phyloP scores from a whole-genome alignment of 2,329 filamentous ascomycete genomes.

The Diaporthe humulicola region DNA sequence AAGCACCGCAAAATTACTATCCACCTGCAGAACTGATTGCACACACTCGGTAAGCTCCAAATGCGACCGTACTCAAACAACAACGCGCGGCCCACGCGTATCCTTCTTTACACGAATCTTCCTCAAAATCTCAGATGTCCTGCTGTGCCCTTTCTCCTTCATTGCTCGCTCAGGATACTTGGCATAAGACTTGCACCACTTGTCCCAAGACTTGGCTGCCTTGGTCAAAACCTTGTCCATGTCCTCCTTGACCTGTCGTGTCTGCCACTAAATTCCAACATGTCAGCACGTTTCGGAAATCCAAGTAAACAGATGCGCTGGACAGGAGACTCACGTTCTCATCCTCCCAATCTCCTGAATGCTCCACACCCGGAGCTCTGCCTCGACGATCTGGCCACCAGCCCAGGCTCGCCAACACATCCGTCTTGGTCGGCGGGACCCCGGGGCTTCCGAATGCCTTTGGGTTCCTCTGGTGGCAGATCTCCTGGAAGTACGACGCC shows the following conservation, averaged over 20 bases:
- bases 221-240: conserved; percentile 30
- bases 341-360: conserved; percentile 29
- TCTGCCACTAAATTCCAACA: conserved; percentile 7
- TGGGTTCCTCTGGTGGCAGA: conserved; percentile 29
- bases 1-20: neutral
- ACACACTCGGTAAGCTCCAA: neutral
- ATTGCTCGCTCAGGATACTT: conserved; percentile 27
- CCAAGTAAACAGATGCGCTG: neutral
- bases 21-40: neutral
- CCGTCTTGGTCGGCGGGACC: conserved; percentile 29
- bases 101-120: conserved; percentile 27
- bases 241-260: conserved; percentile 35
- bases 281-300: neutral
- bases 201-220: conserved; percentile 31
- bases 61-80: neutral
- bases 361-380: neutral
- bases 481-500: conserved; percentile 33
- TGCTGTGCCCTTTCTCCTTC: conserved; percentile 29
- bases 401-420: conserved; percentile 19
- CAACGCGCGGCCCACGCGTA: neutral
- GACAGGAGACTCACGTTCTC: conserved; percentile 19
- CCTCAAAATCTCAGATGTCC: conserved; percentile 11
- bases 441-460: conserved; percentile 22
- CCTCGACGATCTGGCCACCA: conserved; percentile 32
- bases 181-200: conserved; percentile 25